Base-by-base conservation (phyloP, 2,329 filamentous ascomycete species). In the Cercospora canescens region DNA sequence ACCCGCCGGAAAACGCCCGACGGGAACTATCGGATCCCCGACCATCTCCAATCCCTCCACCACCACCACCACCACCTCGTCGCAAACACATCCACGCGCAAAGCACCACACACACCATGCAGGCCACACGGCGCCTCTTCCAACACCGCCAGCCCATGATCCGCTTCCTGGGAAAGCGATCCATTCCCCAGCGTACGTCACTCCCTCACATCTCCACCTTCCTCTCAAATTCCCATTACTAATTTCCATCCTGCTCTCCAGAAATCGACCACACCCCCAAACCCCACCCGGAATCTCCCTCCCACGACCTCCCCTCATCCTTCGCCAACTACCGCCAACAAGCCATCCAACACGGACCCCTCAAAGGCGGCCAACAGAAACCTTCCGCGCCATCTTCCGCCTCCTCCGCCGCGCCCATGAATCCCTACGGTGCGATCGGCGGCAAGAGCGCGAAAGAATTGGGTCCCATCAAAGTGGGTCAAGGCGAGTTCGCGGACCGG, bases 401-500 rank as follows among this genome's bases (percentile, higher is more conserved):
- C 39, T 57, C 67, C n/a, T 37, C 59, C 5, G 68, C 69, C 30
- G 62, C 69, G 14, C 68, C 70, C n/a, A 45, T 65, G 39, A 62
- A 67, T 12, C 70, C 73, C 18, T 78, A 76, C 68, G 78, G 76
- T 26, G 77, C 73, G 62, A 81, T 84, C 58, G 92, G 92, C 70
- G 86, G 87, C 73, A 78, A 83, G 64, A 79, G 91, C 9, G 94
- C 92, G 63, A 81, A 87, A 67, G 82, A 89, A 39, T 85, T 97
- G 11, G 94, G 94, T 55, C 81, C 91, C 12, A 84, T 98, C 68
- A 78, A 86, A 71, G 86, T 94, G 39, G 85, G 86, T 66, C 81
- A 88, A 75, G 94, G 94, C 72, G 83, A 92, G 79, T 93, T 86
- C 80, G 97, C 97, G 78, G 95, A 98, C 80, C 88, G 93, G 73